Evolutionary conservation across 495 filamentous ascomycete species (phyloP), one percentile per base, ranked within the genome.

Genomic region (Aspergillus taichungensis): DNA sequence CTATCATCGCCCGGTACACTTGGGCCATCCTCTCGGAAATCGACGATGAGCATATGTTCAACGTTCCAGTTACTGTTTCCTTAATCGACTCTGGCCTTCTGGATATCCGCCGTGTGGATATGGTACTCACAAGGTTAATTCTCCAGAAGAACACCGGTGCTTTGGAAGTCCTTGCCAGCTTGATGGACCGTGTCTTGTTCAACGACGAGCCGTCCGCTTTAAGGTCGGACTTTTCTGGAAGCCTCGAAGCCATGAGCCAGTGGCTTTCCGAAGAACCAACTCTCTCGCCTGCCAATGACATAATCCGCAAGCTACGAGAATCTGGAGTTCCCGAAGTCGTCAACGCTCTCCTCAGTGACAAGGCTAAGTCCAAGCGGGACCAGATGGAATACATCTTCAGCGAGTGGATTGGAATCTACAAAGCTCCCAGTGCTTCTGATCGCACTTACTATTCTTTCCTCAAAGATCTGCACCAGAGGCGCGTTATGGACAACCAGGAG

Each of bases 351-450:
- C 57, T 71, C 33, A 74, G 67, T 46, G 74, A 78, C 41, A 67
- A 68, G 42, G 64, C 78, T 14, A 52, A 66, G 43, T 60, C 72
- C 10, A 80, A 80, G 54, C 77, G 78, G 36, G 84, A 91, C 42
- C 90, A 95, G 52, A 79, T 95, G 66, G 85, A 94, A 54, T 97
- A 97, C 56, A 75, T 94, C 34, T 95, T 99, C 59, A 85, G 83
- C 8, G 92, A 97, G 60, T 99, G 92, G 92, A 76, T 88, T 45
- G 79, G 82, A 33, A 75, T 97, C 11, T 88, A 80, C 69, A 79
- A 84, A 61, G 83, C 85, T 39, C 73, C 76, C 8, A 75, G 78
- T 49, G 79, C 81, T 0, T 78, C 78, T 8, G 84, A 88, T 28
- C 87, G 84, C 54, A 75, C 83, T 0, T 72, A 78, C 42, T 64